These are phyloP conservation scores for Tritrichomonas musculus DNA, from an alignment of 208 protist species.

Conservation along the genomic window DNA sequence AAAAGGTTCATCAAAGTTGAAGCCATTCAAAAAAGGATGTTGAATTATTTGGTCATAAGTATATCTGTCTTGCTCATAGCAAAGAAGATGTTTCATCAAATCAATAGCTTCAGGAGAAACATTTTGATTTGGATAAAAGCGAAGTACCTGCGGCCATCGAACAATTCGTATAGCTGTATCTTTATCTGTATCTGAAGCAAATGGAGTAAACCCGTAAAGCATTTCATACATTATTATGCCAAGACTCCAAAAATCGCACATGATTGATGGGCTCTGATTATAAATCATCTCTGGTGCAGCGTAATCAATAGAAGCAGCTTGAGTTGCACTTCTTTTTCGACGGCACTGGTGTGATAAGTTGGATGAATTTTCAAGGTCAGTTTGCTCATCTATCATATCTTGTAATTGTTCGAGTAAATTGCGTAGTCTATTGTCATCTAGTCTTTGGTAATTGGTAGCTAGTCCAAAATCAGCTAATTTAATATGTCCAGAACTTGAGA, in stretches of 20 bases:
- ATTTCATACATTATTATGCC: not conserved
- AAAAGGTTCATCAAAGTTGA: not conserved
- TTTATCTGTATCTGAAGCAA: not conserved
- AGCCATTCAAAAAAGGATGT: not conserved
- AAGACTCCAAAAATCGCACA: not conserved
- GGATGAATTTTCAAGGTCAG: too few species aligned
- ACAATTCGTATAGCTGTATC: not conserved
- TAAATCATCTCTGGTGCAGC: not conserved
- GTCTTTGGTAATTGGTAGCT: not conserved
- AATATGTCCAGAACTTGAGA: not conserved
- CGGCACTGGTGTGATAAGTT: too few species aligned
- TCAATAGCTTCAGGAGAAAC: not conserved
- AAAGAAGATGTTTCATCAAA: not conserved
- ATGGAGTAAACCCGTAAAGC: not conserved
- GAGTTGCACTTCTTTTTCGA: too few species aligned
- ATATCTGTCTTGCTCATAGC: not conserved
- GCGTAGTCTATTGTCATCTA: not conserved
- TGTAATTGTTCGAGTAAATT: not conserved
- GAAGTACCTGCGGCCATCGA: not conserved
- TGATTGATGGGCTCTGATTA: not conserved
- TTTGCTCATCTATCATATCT: not conserved
- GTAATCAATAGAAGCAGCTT: not conserved
- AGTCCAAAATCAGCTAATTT: not conserved
- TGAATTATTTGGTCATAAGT: not conserved
- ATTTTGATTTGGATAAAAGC: not conserved